These are phyloP conservation scores for Exophiala viscosa DNA, from an alignment of 2,329 filamentous ascomycete genomes.

Conservation along the genomic window DNA sequence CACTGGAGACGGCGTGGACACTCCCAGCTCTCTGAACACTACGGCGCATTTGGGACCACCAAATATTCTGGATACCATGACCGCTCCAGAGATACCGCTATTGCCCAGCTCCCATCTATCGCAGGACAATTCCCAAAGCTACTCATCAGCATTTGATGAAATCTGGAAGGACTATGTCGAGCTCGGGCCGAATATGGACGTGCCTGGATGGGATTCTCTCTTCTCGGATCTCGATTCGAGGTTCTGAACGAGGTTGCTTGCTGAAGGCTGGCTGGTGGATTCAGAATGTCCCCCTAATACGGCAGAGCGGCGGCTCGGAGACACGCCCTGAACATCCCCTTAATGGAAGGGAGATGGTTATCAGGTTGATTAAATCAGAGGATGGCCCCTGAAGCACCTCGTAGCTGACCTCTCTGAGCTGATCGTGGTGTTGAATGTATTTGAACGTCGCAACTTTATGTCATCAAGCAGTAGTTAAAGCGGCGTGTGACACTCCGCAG, in stretches of 20 bases:
- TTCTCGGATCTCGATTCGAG: slow-evolving; percentile 25
- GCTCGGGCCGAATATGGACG: slow-evolving; percentile 17
- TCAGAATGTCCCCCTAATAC: no score
- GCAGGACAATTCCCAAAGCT: slow-evolving; percentile 11
- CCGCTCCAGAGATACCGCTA: not conserved
- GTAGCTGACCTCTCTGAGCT: no score
- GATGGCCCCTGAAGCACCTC: no score
- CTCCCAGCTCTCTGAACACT: not conserved
- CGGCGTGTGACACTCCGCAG: slow-evolving; percentile 3
- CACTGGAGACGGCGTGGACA: not conserved
- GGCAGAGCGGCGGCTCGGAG: not conserved
- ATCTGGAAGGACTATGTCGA: slow-evolving; percentile 25
- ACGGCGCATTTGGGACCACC: not conserved
- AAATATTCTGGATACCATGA: not conserved
- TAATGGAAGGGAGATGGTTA: no score
- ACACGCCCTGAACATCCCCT: not conserved
- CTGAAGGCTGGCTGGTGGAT: no score
- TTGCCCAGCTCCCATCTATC: not conserved
- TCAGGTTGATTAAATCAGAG: no score
- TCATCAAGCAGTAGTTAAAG: not conserved
- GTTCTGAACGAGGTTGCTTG: not conserved
- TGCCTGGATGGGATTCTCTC: slow-evolving; percentile 25
- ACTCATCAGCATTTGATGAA: slow-evolving; percentile 22
- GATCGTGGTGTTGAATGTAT: no score
- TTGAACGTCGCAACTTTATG: no score